Conservation (phyloP, 116 monocot species). For the Phalaenopsis hybrid region DNA sequence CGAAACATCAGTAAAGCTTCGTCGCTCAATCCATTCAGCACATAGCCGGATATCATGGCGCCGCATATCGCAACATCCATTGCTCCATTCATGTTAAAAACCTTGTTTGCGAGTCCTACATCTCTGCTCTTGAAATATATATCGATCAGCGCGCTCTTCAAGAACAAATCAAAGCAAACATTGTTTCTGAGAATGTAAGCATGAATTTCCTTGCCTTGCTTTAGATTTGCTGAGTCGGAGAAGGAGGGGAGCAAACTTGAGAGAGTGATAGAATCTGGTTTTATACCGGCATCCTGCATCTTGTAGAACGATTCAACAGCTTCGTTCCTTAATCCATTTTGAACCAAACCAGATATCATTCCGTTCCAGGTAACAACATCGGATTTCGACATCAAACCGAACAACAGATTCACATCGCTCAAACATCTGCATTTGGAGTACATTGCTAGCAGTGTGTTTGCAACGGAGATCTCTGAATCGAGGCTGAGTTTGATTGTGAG, state of each 20-base stretch:
- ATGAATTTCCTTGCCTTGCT: conserved; percentile 64
- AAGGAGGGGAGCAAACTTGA: conserved; percentile 71
- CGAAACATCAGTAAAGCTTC: conserved; percentile 57
- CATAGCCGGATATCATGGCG: conserved; percentile 89
- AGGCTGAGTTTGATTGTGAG: conserved; percentile 47
- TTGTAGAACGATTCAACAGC: conserved; percentile 49
- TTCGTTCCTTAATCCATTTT: conserved; percentile 57
- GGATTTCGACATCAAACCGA: conserved; percentile 38
- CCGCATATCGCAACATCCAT: conserved; percentile 66
- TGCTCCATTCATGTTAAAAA: conserved; percentile 34
- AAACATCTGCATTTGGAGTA: conserved; percentile 71
- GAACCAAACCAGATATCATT: conserved; percentile 79
- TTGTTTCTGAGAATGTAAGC: conserved; percentile 63
- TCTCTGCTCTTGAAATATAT: conserved; percentile 73
- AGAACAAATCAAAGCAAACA: conserved; percentile 57
- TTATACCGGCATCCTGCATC: conserved; percentile 55
- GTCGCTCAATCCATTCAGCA: conserved; percentile 51
- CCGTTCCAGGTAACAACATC: conserved; percentile 77
- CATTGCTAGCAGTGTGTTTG: conserved; percentile 78
- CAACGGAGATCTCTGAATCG: conserved; percentile 44
- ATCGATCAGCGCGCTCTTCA: conserved; percentile 82
- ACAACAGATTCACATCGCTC: conserved; percentile 38
- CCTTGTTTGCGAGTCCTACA: conserved; percentile 39
- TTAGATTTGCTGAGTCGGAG: conserved; percentile 29
- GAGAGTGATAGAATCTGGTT: conserved; percentile 70